These are phyloP conservation scores for Lophium mytilinum DNA, from an alignment of 495 filamentous ascomycete genomes.

Conservation along the genomic window DNA sequence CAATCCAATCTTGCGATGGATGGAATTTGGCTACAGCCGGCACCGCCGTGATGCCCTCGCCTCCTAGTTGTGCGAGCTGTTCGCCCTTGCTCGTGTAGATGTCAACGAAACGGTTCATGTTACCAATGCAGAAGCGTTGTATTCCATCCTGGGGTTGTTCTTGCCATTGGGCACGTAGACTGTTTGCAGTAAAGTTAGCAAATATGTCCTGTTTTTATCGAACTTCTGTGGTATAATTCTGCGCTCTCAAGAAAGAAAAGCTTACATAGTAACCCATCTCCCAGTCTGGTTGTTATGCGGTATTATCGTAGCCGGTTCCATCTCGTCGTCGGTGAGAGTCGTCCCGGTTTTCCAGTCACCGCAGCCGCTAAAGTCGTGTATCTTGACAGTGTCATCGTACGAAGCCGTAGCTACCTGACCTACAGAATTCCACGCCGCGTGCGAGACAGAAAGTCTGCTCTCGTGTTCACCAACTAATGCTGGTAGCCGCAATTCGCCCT, in stretches of 20 bases:
- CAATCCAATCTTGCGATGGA: conserved; percentile 81
- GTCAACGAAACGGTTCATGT: conserved; percentile 97
- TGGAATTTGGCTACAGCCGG: conserved; percentile 90
- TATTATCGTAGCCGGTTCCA: conserved; percentile 61
- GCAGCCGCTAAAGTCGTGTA: conserved; percentile 67
- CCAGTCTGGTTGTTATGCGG: conserved; percentile 95
- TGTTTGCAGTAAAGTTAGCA: conserved; percentile 34
- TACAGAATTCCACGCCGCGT: conserved; percentile 74
- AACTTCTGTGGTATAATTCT: not conserved
- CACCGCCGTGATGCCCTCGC: conserved; percentile 85
- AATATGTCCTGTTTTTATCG: too few relatives aligned
- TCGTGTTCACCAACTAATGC: conserved; percentile 70
- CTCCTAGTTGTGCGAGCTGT: conserved; percentile 83
- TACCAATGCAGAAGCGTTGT: conserved; percentile 85
- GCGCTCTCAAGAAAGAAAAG: conserved; percentile 6
- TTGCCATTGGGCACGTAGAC: conserved; percentile 92
- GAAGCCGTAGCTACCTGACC: conserved; percentile 84
- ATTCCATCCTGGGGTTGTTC: conserved; percentile 62
- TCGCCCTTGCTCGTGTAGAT: conserved; percentile 72
- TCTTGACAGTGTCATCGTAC: conserved; percentile 92
- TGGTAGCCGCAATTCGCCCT: conserved; percentile 45
- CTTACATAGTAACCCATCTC: conserved; percentile 64
- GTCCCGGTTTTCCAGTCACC: conserved; percentile 56
- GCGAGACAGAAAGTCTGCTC: conserved; percentile 76
- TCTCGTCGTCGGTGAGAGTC: conserved; percentile 48